Evolutionary conservation across 805 yeast genomes (phyloP), one percentile per base, ranked within the genome.

Genomic region (Yamadazyma scolyti): DNA sequence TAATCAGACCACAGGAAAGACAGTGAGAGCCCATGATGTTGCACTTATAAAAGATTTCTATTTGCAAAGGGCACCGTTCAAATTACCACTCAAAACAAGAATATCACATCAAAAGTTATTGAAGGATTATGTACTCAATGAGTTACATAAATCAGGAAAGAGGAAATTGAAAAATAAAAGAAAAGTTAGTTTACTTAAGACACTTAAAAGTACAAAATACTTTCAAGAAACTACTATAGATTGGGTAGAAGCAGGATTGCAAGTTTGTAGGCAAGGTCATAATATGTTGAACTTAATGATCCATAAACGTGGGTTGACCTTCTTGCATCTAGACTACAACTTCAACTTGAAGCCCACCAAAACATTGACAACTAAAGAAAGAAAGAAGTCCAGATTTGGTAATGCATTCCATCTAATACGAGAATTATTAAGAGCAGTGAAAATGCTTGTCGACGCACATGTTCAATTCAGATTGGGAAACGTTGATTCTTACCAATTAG

Each of bases 161-260:
- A 45, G 45, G 7, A 58, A 56, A 15, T 58, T 65, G 3, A 60
- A 67, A 2, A 61, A 64, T 19, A 69, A 59, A 26, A 68, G 70
- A 29, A 82, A 78, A 44, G 68, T 73, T 5, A 71, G 75, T 23
- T 60, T 93, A 9, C 52, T 93, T 16, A 77, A 75, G 39, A 69
- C 78, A 18, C 68, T 93, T 43, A 76, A 77, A 36, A 68, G 72
- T 27, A 93, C 98, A 0, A 89, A 86, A 48, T 93, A 76, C 54
- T 93, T 93, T 58, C 95, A 87, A 50, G 81, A 84, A 46, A 90
- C 98, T 0, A 72, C 89, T 0, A 79, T 93, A 29, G 98, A 93
- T 56, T 93, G 99, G 99, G 93, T 90, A 3, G 99, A 93, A 55
- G 98, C 97, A 1, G 98, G 97, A 17, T 64, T 93, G 35, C 97